Conservation (phyloP, 371 early-diverging fungal species). For the Nematocida parisii region DNA sequence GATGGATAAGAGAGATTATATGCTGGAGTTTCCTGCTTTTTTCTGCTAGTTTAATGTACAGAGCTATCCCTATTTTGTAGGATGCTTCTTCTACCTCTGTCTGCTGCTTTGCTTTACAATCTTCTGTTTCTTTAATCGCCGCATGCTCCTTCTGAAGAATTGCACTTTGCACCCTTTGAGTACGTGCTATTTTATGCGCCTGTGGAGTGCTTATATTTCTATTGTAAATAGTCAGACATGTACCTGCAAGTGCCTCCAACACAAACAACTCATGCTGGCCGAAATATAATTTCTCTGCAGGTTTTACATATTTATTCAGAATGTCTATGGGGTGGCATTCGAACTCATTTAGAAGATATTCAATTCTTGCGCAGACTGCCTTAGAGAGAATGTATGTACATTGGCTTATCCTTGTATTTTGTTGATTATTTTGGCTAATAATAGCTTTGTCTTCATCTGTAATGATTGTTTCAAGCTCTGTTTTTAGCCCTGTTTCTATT, state of each 20-base stretch:
- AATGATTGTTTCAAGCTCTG: neutral
- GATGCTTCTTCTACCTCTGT: slow-evolving; percentile 37
- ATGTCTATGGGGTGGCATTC: slow-evolving; percentile 36
- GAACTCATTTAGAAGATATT: slow-evolving; percentile 22
- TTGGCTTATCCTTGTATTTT: too few species aligned
- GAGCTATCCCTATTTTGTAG: slow-evolving; percentile 6
- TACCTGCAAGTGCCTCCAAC: neutral
- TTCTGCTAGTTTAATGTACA: slow-evolving; percentile 28
- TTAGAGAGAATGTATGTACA: slow-evolving; percentile 3
- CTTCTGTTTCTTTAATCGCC: slow-evolving; percentile 10
- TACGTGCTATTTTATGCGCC: neutral
- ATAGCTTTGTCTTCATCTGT: neutral
- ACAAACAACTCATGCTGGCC: neutral
- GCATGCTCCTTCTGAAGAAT: slow-evolving; percentile 38
- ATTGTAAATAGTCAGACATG: slow-evolving; percentile 42
- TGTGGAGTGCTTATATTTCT: neutral
- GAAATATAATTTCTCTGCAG: slow-evolving; percentile 2
- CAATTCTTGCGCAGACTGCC: neutral
- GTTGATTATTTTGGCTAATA: neutral
- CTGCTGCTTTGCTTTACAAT: neutral
- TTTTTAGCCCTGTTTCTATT: slow-evolving; percentile 1
- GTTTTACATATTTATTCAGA: slow-evolving; percentile 21
- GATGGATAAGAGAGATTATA: slow-evolving; percentile 44
- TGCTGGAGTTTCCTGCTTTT: neutral
- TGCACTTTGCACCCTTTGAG: neutral